Conservation (phyloP, 2,329 filamentous ascomycete genomes). For the Penicillium polonicum region DNA sequence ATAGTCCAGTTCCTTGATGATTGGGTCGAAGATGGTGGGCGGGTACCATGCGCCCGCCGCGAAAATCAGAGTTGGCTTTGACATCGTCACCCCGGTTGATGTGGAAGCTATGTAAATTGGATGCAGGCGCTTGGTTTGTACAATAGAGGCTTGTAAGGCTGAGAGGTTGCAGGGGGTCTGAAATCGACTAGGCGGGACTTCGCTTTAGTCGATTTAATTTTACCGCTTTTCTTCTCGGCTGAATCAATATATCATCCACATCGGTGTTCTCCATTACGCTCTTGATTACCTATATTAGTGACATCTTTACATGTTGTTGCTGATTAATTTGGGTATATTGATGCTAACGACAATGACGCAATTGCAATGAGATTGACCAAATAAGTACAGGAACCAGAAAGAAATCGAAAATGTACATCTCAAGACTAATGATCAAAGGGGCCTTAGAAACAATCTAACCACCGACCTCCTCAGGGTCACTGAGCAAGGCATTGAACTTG, state of each 20-base stretch:
- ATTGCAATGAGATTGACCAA: neutral
- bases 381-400: neutral
- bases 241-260: neutral
- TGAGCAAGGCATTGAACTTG: constrained; percentile 47
- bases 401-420: neutral
- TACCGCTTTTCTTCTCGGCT: constrained; percentile 1
- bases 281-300: neutral
- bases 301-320: neutral
- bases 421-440: neutral
- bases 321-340: neutral
- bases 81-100: constrained; percentile 7
- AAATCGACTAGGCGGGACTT: neutral
- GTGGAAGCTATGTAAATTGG: neutral
- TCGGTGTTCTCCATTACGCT: neutral
- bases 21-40: constrained; percentile 28
- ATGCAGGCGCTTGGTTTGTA: neutral
- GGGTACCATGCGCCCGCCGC: constrained; percentile 36
- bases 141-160: neutral
- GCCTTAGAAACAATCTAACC: neutral
- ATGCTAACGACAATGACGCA: neutral
- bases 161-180: neutral
- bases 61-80: constrained; percentile 32
- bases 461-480: constrained; percentile 12
- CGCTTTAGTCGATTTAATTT: neutral
- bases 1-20: constrained; percentile 26